Conservation (phyloP, 805 yeast species). For the Yamadazyma sp. region DNA sequence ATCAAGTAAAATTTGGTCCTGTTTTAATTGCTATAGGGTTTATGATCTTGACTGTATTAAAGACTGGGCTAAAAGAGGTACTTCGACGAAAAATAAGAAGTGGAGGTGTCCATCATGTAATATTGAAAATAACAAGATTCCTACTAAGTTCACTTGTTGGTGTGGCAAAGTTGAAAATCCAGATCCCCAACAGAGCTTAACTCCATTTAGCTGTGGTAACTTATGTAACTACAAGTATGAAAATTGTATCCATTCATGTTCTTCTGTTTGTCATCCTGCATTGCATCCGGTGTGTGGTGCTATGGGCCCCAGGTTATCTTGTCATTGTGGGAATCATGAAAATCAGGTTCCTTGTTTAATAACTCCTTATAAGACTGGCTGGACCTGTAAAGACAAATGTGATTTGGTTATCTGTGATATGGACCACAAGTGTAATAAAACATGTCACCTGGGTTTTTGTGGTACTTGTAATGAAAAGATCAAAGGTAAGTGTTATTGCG, state of each 20-base stretch:
- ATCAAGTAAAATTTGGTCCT: slow-evolving; percentile 71
- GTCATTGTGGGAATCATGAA: slow-evolving; percentile 69
- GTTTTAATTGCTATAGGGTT: slow-evolving; percentile 73
- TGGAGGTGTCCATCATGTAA: slow-evolving; percentile 92
- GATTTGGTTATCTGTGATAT: slow-evolving; percentile 59
- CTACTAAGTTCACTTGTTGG: slow-evolving; percentile 74
- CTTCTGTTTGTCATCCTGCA: slow-evolving; percentile 82
- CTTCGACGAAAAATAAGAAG: slow-evolving; percentile 50
- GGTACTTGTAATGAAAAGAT: slow-evolving; percentile 61
- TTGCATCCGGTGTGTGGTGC: slow-evolving; percentile 82
- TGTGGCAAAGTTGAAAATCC: slow-evolving; percentile 80
- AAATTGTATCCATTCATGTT: slow-evolving; percentile 71
- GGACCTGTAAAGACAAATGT: slow-evolving; percentile 67
- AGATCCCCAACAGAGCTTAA: slow-evolving; percentile 43
- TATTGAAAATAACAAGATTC: slow-evolving; percentile 45
- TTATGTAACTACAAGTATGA: slow-evolving; percentile 59
- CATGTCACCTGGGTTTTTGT: slow-evolving; percentile 81
- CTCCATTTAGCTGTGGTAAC: slow-evolving; percentile 89
- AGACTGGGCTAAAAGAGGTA: slow-evolving; percentile 82
- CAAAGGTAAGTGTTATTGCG: slow-evolving; percentile 70
- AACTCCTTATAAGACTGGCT: slow-evolving; percentile 65
- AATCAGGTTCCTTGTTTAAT: slow-evolving; percentile 70
- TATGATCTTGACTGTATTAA: slow-evolving; percentile 82
- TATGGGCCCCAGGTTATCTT: slow-evolving; percentile 63
- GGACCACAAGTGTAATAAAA: slow-evolving; percentile 57